phyloP scores from a whole-genome alignment of 306 rosid species.

The Cicer judaicum region DNA sequence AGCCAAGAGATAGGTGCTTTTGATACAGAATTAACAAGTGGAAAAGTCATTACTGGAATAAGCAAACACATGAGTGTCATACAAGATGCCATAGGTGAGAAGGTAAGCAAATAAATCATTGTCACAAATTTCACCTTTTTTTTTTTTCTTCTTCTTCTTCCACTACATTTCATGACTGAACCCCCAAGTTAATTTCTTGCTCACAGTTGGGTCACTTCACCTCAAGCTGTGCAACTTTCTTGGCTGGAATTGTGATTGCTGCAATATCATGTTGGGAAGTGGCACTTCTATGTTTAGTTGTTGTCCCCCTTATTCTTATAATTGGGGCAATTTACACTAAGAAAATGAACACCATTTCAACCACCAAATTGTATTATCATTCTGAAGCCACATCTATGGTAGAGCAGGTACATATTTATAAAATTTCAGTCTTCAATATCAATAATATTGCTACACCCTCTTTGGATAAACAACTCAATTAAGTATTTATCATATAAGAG shows the following conservation, averaged over 20 bases:
- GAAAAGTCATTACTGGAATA: conserved; percentile 73
- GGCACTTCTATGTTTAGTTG: conserved; percentile 65
- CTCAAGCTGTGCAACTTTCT: conserved; percentile 68
- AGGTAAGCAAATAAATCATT: conserved; percentile 52
- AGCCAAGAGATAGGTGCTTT: conserved; percentile 86
- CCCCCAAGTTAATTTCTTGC: conserved; percentile 8
- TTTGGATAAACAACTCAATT: too few relatives aligned
- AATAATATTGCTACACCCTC: not conserved
- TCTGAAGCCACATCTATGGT: conserved; percentile 78
- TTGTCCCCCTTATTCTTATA: conserved; percentile 75
- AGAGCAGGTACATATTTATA: conserved; percentile 63
- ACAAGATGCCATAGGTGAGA: conserved; percentile 88
- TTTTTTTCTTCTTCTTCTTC: not conserved
- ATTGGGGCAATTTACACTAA: conserved; percentile 83
- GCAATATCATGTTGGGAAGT: conserved; percentile 78
- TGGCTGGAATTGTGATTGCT: conserved; percentile 76
- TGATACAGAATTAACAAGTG: conserved; percentile 79
- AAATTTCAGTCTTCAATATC: not conserved
- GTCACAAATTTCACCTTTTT: conserved; percentile 18
- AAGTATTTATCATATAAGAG: too few relatives aligned
- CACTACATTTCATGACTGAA: conserved; percentile 12
- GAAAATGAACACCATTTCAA: conserved; percentile 69
- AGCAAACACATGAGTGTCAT: conserved; percentile 74
- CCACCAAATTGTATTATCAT: conserved; percentile 64
- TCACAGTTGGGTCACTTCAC: conserved; percentile 80